Evolutionary conservation across 2,329 filamentous ascomycete genomes (phyloP), one percentile per base, ranked within the genome.

Genomic region (Aspergillus sp.): DNA sequence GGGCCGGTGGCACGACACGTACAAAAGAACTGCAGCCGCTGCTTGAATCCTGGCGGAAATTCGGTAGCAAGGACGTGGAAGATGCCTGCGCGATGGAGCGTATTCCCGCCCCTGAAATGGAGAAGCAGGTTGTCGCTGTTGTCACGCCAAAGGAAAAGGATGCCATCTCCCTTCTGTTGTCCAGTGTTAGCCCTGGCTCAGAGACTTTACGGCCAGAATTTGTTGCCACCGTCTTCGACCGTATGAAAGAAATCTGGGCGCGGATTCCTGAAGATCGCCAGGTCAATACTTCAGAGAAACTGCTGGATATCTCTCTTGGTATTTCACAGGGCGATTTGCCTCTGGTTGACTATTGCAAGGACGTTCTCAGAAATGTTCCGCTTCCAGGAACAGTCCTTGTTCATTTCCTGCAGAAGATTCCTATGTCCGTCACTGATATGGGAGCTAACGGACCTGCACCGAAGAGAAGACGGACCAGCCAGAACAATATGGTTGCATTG

Each of bases 401-500:
- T 1, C 69, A 71, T 29, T 85, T 93, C 58, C 63, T 94, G 5
- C 74, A 82, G 42, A 78, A 75, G 15, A 71, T 94, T 25, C 81
- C 85, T 36, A 78, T 76, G 10, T 74, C 80, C n/a, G 71, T 61
- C 24, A 53, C 78, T 2, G 77, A 82, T 47, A 72, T 88, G 58
- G 77, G 80, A 26, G 78, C 78, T 29, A 77, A 80, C 35, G 74
- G 78, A 8, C 80, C 82, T 7, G 73, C 82, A 2, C 79, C 79
- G 42, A 94, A 93, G 66, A 72, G 85, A 41, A 77, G 86, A 49
- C 75, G 86, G 35, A 85, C 78, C 1, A 93, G 83, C 58, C 76
- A 80, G 34, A 79, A 75, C 11, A 81, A 83, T 43, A 72, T 74
- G 43, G 71, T 75, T 33, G 74, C 72, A 29, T 66, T 76, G 33